Base-by-base conservation (phyloP, 2,329 filamentous ascomycete genomes). In the Aquanectria penicillioides region DNA sequence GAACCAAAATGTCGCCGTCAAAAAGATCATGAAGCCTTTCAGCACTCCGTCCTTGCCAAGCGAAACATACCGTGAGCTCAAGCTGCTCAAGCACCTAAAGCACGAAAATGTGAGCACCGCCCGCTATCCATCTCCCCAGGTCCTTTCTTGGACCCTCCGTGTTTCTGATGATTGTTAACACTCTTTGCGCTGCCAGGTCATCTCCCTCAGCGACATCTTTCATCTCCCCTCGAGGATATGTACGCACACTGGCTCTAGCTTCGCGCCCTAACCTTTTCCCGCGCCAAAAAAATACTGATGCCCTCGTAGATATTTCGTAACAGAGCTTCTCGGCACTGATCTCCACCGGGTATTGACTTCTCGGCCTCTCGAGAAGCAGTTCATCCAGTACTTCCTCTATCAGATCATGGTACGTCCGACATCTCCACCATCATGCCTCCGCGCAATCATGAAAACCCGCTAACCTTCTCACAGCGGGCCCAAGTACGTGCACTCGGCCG, bases 11-110 rank as follows among this genome's bases (percentile, higher is more conserved):
- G 95, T 99, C 62, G 95, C 95, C 59, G 94, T 99, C 76, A 99
- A 99, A 87, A 99, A 99, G 87, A 99, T 99, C 75, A 98, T 99
- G 94, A 99, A 98, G 84, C 95, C 95, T 9, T 99, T 99, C 81
- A 97, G 94, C 84, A 99, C 95, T n/a, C 94, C 95, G 1, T 95
- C 99, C 58, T 85, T 99, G 43, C 95, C 95, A 58, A 99, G 99
- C 84, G 88, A 95, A 75, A 99, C 95, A 67, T 99, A 99, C 78
- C 89, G 95, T 74, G 95, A 99, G 79, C 82, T 99, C 75, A 99
- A 98, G 83, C 86, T 99, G 64, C 83, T 99, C 73, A 99, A 98
- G 83, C 95, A 99, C 75, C 83, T 99, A 61, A 89, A 89, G 75
- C 95, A 99, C 77, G 95, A 99, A 81, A 99, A 99, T 81, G 94